Conservation (phyloP, 768 basidiomycete genomes). For the Boletus reticuloceps region DNA sequence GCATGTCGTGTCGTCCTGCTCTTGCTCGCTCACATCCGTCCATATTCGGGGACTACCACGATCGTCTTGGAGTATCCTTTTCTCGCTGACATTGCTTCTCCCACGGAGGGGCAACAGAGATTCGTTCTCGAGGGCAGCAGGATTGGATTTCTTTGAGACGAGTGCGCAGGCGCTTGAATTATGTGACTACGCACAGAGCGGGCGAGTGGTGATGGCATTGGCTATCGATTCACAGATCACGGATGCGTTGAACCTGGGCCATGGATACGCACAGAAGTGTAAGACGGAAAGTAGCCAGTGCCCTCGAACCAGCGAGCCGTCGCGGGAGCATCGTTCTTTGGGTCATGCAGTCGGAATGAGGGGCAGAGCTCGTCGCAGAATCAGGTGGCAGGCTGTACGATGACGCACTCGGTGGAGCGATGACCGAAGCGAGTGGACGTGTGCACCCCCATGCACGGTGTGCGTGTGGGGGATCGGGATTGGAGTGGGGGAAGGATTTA, state of each 20-base stretch:
- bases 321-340: slow-evolving; percentile 1
- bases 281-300: slow-evolving; percentile 11
- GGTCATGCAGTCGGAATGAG: not conserved
- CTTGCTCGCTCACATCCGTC: slow-evolving; percentile 14
- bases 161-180: slow-evolving; percentile 4
- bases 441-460: slow-evolving; percentile 28
- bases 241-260: slow-evolving; percentile 26
- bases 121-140: slow-evolving; percentile 51
- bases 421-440: slow-evolving; percentile 32
- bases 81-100: slow-evolving; percentile 39
- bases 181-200: slow-evolving; percentile 24
- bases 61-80: slow-evolving; percentile 11
- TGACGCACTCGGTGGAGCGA: slow-evolving; percentile 36
- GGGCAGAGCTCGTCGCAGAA: slow-evolving; percentile 13
- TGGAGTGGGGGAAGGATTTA: slow-evolving; percentile 39
- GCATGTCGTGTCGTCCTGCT: slow-evolving; percentile 1
- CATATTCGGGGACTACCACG: slow-evolving; percentile 10
- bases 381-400: slow-evolving; percentile 23
- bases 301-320: slow-evolving; percentile 32
- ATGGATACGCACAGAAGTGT: slow-evolving; percentile 36
- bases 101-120: slow-evolving; percentile 51
- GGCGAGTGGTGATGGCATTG: slow-evolving; percentile 11
- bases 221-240: slow-evolving; percentile 1
- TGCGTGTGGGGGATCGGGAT: slow-evolving; percentile 20
- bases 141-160: slow-evolving; percentile 26